These are phyloP conservation scores for Clavispora phyllophila DNA, from an alignment of 805 yeast genomes.

Conservation along the genomic window DNA sequence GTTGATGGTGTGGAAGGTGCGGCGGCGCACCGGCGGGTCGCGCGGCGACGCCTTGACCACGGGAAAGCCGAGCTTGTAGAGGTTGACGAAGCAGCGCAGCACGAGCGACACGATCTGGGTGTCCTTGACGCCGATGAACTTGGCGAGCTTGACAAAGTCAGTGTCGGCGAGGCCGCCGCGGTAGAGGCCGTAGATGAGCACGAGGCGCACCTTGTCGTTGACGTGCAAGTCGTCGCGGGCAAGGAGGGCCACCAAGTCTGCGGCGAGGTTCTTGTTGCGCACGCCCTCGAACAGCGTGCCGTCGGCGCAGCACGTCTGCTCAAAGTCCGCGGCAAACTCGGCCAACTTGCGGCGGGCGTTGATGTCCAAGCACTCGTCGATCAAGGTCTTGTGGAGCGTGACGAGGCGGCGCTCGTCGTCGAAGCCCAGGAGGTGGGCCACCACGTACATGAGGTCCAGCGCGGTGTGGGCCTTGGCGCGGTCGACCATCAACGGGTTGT, in stretches of 20 bases:
- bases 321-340: constrained; percentile 71
- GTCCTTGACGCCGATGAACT: constrained; percentile 44
- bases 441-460: constrained; percentile 68
- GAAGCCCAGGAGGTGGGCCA: constrained; percentile 63
- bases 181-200: constrained; percentile 69
- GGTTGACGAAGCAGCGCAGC: constrained; percentile 43
- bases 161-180: constrained; percentile 75
- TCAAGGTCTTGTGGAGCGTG: constrained; percentile 54
- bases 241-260: constrained; percentile 54
- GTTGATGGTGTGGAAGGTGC: constrained; percentile 52
- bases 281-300: constrained; percentile 68
- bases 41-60: constrained; percentile 40
- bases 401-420: constrained; percentile 61
- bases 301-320: constrained; percentile 73
- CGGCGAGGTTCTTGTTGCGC: constrained; percentile 54
- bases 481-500: constrained; percentile 73
- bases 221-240: constrained; percentile 44
- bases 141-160: constrained; percentile 67
- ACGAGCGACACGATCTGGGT: constrained; percentile 52
- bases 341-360: constrained; percentile 57
- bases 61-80: constrained; percentile 50
- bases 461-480: constrained; percentile 59
- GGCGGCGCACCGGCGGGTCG: constrained; percentile 43
- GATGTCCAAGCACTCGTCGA: constrained; percentile 59
- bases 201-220: constrained; percentile 69